phyloP scores from a whole-genome alignment of 2,329 filamentous ascomycete genomes.

The Sporothrix curviconia region DNA sequence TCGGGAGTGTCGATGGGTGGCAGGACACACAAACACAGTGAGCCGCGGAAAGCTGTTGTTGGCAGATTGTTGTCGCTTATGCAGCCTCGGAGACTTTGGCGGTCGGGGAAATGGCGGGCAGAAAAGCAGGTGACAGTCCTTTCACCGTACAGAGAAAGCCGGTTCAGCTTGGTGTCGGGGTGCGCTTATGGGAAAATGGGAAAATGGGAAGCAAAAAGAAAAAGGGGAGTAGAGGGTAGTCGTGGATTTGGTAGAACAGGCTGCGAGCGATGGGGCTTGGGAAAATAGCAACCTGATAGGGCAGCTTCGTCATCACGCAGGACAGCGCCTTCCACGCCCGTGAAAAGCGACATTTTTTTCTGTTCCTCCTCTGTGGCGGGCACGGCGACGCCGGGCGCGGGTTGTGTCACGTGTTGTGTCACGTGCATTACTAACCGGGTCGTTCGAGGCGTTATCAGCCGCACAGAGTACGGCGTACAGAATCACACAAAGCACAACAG shows the following conservation, averaged over 20 bases:
- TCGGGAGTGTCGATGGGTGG: background rate
- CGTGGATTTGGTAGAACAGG: background rate
- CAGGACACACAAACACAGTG: too few relatives aligned
- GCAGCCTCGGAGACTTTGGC: background rate
- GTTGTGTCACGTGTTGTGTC: background rate
- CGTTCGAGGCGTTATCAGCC: too few relatives aligned
- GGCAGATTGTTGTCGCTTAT: too few relatives aligned
- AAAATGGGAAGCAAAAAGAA: background rate
- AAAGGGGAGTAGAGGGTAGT: too few relatives aligned
- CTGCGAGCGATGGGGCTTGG: background rate
- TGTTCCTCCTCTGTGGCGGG: conserved; percentile 4
- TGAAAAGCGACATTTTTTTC: conserved; percentile 7
- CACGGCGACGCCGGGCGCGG: background rate
- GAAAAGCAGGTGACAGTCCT: background rate
- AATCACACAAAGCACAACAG: background rate
- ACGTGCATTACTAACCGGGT: background rate
- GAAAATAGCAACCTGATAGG: background rate
- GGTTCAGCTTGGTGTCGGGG: background rate
- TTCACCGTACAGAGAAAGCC: background rate
- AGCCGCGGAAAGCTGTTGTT: too few relatives aligned
- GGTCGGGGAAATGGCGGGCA: background rate
- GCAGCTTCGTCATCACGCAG: conserved; percentile 16
- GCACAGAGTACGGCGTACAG: too few relatives aligned
- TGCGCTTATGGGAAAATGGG: too few relatives aligned
- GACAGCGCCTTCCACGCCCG: background rate